These are phyloP conservation scores for Cadophora luteo-olivacea DNA, from an alignment of 2,329 filamentous ascomycete genomes.

Conservation along the genomic window DNA sequence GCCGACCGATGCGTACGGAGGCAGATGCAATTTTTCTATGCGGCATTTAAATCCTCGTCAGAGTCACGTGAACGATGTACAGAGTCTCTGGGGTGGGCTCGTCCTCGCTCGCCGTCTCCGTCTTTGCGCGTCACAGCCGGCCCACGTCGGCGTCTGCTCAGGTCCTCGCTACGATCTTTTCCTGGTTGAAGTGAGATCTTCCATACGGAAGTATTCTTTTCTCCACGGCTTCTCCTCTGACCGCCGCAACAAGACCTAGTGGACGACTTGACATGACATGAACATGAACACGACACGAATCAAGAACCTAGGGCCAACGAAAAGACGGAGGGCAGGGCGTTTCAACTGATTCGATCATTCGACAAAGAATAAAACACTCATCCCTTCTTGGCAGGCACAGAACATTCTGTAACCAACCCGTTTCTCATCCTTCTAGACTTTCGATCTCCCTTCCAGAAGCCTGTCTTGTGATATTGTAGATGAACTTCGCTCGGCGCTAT, in stretches of 20 bases:
- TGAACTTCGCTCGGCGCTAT: too few species aligned
- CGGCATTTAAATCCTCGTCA: conserved; percentile 19
- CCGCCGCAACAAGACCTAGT: too few species aligned
- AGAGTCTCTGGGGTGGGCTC: neutral
- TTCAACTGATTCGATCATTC: neutral
- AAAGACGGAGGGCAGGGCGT: neutral
- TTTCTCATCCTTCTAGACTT: neutral
- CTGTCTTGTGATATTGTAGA: neutral
- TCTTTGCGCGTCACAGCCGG: neutral
- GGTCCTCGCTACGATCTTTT: neutral
- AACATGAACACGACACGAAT: too few species aligned
- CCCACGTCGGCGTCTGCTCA: neutral
- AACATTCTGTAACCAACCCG: too few species aligned
- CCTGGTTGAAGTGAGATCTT: neutral
- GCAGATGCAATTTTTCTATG: conserved; percentile 12
- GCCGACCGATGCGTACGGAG: neutral
- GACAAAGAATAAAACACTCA: neutral
- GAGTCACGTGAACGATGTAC: neutral
- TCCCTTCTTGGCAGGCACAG: conserved; percentile 9
- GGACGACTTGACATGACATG: neutral
- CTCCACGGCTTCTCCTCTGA: neutral
- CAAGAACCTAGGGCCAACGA: neutral
- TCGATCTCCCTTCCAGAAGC: conserved; percentile 1
- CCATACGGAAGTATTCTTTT: too few species aligned
- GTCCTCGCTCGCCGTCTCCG: too few species aligned